A percentile compares a stretch with the other conserved stretches of the same genome.
Evolutionary conservation across 2,329 filamentous ascomycete genomes (phyloP).

Genomic region (Graphilbum ipis-grandicollis): DNA sequence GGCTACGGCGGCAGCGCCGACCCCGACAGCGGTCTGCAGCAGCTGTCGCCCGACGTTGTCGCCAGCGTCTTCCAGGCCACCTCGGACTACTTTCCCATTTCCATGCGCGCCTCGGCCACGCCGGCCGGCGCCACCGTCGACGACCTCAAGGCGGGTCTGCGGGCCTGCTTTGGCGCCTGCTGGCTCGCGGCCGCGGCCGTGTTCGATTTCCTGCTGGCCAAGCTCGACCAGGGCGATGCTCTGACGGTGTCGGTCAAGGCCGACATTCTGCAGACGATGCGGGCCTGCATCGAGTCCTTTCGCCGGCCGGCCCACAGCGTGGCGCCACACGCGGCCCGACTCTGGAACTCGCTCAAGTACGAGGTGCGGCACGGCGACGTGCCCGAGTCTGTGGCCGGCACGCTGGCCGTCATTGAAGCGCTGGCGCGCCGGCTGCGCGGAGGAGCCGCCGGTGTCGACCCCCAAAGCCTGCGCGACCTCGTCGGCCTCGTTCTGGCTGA

Average conservation of each 20-base stretch:
- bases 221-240: conserved; percentile 40
- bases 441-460: conserved; percentile 11
- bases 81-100: conserved; percentile 45
- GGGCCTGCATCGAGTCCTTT: conserved; percentile 34
- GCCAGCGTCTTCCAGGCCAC: conserved; percentile 35
- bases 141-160: conserved; percentile 33
- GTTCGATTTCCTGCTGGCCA: conserved; percentile 36
- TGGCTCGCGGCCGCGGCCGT: conserved; percentile 25
- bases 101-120: conserved; percentile 28
- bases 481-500: conserved; percentile 27
- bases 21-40: too few species aligned
- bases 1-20: too few species aligned
- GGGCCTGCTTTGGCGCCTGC: conserved; percentile 35
- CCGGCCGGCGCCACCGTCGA: conserved; percentile 34
- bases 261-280: conserved; percentile 38
- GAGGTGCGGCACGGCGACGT: conserved; percentile 45
- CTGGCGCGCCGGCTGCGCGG: conserved; percentile 23
- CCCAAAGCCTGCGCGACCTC: conserved; percentile 7
- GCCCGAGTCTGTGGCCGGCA: conserved; percentile 37
- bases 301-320: conserved; percentile 26
- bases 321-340: conserved; percentile 28
- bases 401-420: conserved; percentile 33
- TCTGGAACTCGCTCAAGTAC: conserved; percentile 45
- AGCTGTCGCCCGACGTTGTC: conserved; percentile 23
- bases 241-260: conserved; percentile 41